phyloP scores from a whole-genome alignment of 352 stramenopile genomes.

The Pythium brassicae region DNA sequence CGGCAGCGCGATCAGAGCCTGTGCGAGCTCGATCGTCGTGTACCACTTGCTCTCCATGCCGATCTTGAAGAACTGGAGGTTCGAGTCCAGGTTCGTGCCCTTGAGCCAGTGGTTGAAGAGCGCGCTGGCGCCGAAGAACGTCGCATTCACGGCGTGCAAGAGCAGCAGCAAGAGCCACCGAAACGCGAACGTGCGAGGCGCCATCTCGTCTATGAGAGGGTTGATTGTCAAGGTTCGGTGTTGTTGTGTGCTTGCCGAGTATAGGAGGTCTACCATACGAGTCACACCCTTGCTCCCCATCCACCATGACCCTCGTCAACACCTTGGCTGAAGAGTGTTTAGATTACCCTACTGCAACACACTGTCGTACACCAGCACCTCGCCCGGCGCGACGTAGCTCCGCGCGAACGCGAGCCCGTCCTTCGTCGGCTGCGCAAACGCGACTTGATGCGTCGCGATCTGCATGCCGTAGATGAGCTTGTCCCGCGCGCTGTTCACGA shows the following conservation, averaged over 20 bases:
- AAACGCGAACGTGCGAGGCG: not conserved
- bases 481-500: constrained; percentile 57
- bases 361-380: constrained; percentile 52
- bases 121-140: not conserved
- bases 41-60: constrained; percentile 1
- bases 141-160: not conserved
- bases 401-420: constrained; percentile 58
- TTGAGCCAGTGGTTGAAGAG: constrained; percentile 8
- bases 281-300: no score
- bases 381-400: constrained; percentile 39
- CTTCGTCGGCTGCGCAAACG: constrained; percentile 71
- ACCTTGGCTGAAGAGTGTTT: no score
- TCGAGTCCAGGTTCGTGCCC: constrained; percentile 4
- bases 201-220: no score
- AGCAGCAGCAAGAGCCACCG: not conserved
- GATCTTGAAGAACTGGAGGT: constrained; percentile 1
- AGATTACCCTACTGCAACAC: not conserved
- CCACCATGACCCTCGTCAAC: no score
- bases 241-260: no score
- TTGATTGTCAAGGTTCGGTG: no score
- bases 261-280: no score
- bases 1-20: not conserved
- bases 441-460: constrained; percentile 41
- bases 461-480: constrained; percentile 73
- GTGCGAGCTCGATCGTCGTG: not conserved